phyloP scores from a whole-genome alignment of 768 basidiomycete genomes.

The Arthromyces matolae region DNA sequence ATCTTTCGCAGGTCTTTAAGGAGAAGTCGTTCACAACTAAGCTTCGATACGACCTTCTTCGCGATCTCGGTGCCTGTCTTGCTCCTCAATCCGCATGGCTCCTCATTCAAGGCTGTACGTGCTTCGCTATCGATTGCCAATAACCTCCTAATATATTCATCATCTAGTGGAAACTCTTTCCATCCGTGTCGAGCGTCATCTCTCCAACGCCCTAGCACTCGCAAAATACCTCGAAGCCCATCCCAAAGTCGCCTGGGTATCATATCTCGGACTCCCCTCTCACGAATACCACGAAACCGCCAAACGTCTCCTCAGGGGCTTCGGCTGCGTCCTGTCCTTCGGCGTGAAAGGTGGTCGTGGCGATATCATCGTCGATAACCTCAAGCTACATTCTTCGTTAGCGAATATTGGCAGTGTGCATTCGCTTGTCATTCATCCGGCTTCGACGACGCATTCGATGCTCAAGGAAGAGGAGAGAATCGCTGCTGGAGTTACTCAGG shows the following conservation, averaged over 20 bases:
- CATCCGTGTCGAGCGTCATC: conserved; percentile 55
- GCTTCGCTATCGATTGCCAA: background rate
- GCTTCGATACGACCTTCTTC: conserved; percentile 47
- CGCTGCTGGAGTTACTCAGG: conserved; percentile 50
- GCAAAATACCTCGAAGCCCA: conserved; percentile 47
- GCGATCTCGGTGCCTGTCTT: conserved; percentile 50
- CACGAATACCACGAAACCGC: conserved; percentile 53
- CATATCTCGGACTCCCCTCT: conserved; percentile 51
- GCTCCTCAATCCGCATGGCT: conserved; percentile 60
- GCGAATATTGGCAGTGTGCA: conserved; percentile 28
- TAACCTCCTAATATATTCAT: conserved; percentile 33
- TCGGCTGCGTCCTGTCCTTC: conserved; percentile 61
- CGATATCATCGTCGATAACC: conserved; percentile 32
- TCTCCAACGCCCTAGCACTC: conserved; percentile 45
- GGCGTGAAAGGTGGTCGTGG: conserved; percentile 47
- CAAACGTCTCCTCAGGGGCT: conserved; percentile 40
- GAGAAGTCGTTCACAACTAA: conserved; percentile 19
- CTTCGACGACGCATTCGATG: conserved; percentile 57
- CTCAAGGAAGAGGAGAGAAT: conserved; percentile 43
- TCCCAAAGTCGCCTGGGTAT: conserved; percentile 58
- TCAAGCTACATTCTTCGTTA: conserved; percentile 34
- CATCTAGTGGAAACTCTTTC: conserved; percentile 51
- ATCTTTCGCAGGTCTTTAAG: conserved; percentile 12
- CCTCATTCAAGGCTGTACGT: conserved; percentile 43
- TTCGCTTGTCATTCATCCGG: conserved; percentile 54